Conservation (phyloP, 805 yeast genomes). For the Jamesozyma piceae region DNA sequence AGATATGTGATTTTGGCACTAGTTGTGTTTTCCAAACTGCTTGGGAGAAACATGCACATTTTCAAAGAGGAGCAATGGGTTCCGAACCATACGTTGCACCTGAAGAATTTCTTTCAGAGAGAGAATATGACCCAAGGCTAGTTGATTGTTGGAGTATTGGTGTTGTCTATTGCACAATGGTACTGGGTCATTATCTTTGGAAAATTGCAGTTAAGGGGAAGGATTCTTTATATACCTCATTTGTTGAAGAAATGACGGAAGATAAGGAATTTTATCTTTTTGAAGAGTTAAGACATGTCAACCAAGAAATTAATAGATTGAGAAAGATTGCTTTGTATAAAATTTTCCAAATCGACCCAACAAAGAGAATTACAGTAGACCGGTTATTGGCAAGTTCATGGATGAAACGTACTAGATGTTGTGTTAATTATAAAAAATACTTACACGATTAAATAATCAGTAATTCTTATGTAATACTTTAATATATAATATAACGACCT, state of each 20-base stretch:
- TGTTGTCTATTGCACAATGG: conserved; percentile 63
- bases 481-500: no score
- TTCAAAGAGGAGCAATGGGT: conserved; percentile 70
- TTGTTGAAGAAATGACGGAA: conserved; percentile 37
- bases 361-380: conserved; percentile 41
- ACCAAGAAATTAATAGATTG: conserved; percentile 31
- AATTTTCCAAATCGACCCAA: conserved; percentile 50
- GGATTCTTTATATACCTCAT: conserved; percentile 38
- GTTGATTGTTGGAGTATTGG: conserved; percentile 91
- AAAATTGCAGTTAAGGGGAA: conserved; percentile 57
- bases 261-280: conserved; percentile 40
- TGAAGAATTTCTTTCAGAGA: conserved; percentile 56
- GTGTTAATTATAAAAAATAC: conserved; percentile 31
- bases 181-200: conserved; percentile 90
- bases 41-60: conserved; percentile 71
- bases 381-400: conserved; percentile 51
- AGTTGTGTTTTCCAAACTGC: conserved; percentile 85
- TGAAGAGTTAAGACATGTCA: conserved; percentile 42
- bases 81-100: conserved; percentile 90
- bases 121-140: conserved; percentile 60
- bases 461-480: no score
- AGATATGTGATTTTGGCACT: conserved; percentile 82
- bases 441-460: no score
- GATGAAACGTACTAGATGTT: conserved; percentile 48
- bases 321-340: conserved; percentile 45